A percentile compares a stretch with the other conserved stretches of the same genome.
phyloP scores from a whole-genome alignment of 805 yeast species.

The Brettanomyces naardenensis region DNA sequence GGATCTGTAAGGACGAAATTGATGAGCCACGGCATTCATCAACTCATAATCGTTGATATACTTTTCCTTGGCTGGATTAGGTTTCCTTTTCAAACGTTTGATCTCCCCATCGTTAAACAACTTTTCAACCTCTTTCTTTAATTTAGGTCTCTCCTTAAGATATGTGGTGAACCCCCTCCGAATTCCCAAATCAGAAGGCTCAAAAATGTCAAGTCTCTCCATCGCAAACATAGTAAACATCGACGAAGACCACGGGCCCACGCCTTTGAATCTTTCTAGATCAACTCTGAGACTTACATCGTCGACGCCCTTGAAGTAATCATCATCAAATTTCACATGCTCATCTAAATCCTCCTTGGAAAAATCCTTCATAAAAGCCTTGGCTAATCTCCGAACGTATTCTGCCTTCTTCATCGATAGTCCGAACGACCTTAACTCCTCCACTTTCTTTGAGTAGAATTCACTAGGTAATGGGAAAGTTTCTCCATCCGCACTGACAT shows the following conservation, averaged over 20 bases:
- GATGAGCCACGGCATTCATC: slow-evolving; percentile 45
- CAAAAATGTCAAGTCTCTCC: slow-evolving; percentile 60
- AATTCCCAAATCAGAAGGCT: slow-evolving; percentile 75
- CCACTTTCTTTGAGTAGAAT: slow-evolving; percentile 33
- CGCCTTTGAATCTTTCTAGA: slow-evolving; percentile 45
- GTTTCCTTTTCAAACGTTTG: slow-evolving; percentile 28
- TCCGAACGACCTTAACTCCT: slow-evolving; percentile 55
- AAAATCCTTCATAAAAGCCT: slow-evolving; percentile 33
- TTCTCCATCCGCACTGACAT: slow-evolving; percentile 7
- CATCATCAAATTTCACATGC: slow-evolving; percentile 10
- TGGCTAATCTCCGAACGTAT: slow-evolving; percentile 50
- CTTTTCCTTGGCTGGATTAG: slow-evolving; percentile 5
- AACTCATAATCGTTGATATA: slow-evolving; percentile 44
- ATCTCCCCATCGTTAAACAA: slow-evolving; percentile 24
- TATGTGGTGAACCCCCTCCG: slow-evolving; percentile 73
- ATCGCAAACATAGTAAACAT: slow-evolving; percentile 78
- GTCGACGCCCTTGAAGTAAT: slow-evolving; percentile 12
- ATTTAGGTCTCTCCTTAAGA: slow-evolving; percentile 42
- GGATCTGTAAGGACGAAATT: slow-evolving; percentile 59
- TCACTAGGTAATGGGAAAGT: slow-evolving; percentile 46
- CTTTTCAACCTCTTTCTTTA: slow-evolving; percentile 37
- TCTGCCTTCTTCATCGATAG: slow-evolving; percentile 59
- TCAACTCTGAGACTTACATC: slow-evolving; percentile 10
- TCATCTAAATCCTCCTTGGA: slow-evolving; percentile 9
- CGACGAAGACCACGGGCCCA: slow-evolving; percentile 82